Conservation (phyloP, 164 flowering plant genomes). For the Chloranthus sessilifolius region DNA sequence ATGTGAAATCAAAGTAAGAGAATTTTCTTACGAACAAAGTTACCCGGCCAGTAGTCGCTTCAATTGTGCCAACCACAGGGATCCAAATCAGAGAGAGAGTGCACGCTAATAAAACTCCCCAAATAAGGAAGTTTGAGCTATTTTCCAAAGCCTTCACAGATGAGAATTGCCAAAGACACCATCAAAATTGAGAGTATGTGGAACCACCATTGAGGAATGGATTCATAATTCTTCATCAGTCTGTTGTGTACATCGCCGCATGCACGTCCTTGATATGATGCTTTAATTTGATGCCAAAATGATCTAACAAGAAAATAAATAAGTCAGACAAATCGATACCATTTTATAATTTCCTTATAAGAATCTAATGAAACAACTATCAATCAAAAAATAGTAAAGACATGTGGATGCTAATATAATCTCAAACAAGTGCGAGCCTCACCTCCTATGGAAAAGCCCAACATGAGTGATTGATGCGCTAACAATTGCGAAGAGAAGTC, state of each 20-base stretch:
- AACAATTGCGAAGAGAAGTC: neutral
- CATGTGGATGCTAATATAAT: too few relatives aligned
- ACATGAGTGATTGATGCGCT: neutral
- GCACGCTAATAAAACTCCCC: constrained; percentile 14
- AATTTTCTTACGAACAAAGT: too few relatives aligned
- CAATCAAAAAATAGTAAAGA: too few relatives aligned
- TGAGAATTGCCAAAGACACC: constrained; percentile 1
- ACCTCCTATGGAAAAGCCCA: neutral
- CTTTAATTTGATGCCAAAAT: constrained; percentile 3
- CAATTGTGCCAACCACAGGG: constrained; percentile 8
- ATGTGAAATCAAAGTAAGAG: too few relatives aligned
- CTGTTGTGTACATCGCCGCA: constrained; percentile 4
- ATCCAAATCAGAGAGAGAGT: neutral
- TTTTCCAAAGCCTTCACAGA: constrained; percentile 1
- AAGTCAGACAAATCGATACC: neutral
- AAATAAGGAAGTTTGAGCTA: constrained; percentile 19
- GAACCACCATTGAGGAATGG: constrained; percentile 21
- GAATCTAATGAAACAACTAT: too few relatives aligned
- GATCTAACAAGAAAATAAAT: neutral
- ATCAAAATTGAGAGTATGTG: neutral
- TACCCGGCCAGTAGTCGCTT: constrained; percentile 12
- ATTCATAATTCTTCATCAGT: constrained; percentile 16
- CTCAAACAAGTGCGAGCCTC: too few relatives aligned
- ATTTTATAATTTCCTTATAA: too few relatives aligned
- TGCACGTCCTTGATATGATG: neutral